A percentile compares a stretch with the other conserved stretches of the same genome.
Conservation (phyloP, 257 asterid species). For the Scutellaria barbata region DNA sequence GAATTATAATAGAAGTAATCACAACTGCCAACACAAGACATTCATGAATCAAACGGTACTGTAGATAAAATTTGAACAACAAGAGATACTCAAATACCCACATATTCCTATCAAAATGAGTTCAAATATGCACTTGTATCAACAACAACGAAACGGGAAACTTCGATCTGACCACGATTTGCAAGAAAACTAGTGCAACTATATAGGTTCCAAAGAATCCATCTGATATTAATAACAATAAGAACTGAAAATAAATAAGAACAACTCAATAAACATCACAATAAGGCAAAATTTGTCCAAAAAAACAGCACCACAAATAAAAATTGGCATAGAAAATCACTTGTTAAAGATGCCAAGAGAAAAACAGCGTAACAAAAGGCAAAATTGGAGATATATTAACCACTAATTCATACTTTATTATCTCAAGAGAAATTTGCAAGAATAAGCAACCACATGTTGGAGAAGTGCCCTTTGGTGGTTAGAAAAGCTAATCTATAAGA, state of each 20-base stretch:
- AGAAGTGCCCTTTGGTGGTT: slow-evolving; percentile 14
- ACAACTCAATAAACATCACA: neutral
- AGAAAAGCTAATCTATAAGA: slow-evolving; percentile 22
- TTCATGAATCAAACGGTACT: neutral
- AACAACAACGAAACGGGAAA: neutral
- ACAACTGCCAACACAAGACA: slow-evolving; percentile 13
- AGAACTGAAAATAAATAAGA: neutral
- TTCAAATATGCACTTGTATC: neutral
- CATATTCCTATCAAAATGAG: slow-evolving; percentile 23
- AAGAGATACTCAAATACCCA: slow-evolving; percentile 8
- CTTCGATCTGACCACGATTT: neutral
- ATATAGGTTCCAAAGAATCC: neutral
- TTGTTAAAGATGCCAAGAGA: slow-evolving; percentile 11
- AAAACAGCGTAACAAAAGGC: neutral
- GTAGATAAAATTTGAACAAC: neutral
- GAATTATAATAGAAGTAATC: neutral
- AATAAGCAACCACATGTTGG: slow-evolving; percentile 29
- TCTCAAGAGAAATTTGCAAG: slow-evolving; percentile 23
- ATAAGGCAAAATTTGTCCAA: neutral
- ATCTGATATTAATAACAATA: neutral
- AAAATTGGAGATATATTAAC: neutral
- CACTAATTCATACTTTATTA: slow-evolving; percentile 18
- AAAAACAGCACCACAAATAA: neutral
- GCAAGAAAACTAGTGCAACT: neutral
- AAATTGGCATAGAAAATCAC: slow-evolving; percentile 6